Percentiles rank a stretch among this genome's conserved stretches.
These are phyloP conservation scores for Nakazawaea wyomingensis DNA, from an alignment of 805 yeast genomes.

Conservation along the genomic window DNA sequence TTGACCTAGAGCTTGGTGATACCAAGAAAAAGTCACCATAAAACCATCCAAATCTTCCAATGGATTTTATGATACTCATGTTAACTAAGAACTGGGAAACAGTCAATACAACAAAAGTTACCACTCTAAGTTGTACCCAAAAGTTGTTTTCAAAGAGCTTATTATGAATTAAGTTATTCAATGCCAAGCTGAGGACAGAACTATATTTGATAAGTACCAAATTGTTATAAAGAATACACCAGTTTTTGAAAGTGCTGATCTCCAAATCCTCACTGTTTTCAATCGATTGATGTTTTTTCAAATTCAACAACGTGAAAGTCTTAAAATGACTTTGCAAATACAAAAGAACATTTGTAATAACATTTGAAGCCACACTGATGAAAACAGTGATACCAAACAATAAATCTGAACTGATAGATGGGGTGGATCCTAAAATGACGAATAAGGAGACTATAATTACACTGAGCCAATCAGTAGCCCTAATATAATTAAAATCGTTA, in stretches of 20 bases:
- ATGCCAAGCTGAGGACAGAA: constrained; percentile 12
- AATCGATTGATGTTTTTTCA: constrained; percentile 52
- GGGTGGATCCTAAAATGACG: constrained; percentile 29
- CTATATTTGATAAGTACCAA: constrained; percentile 14
- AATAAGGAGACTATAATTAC: constrained; percentile 37
- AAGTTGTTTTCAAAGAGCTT: constrained; percentile 26
- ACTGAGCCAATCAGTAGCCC: constrained; percentile 59
- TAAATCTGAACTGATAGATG: constrained; percentile 6
- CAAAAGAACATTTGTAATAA: constrained; percentile 46
- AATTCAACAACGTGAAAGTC: constrained; percentile 54
- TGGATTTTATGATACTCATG: constrained; percentile 58
- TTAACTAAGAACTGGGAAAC: constrained; percentile 66
- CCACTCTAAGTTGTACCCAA: constrained; percentile 47
- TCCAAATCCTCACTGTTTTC: constrained; percentile 13
- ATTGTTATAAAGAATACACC: constrained; percentile 56
- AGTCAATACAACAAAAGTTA: constrained; percentile 52
- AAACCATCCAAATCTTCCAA: constrained; percentile 87
- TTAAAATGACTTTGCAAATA: constrained; percentile 55
- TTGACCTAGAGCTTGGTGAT: constrained; percentile 33
- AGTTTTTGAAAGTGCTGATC: constrained; percentile 52
- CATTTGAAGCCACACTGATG: constrained; percentile 46
- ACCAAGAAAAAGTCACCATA: constrained; percentile 77
- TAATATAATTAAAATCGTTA: constrained; percentile 54
- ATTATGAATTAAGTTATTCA: constrained; percentile 13
- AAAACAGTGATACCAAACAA: constrained; percentile 31